Evolutionary conservation across 2,329 filamentous ascomycete genomes (phyloP), one percentile per base, ranked within the genome.

Genomic region (Leptographium flavum): DNA sequence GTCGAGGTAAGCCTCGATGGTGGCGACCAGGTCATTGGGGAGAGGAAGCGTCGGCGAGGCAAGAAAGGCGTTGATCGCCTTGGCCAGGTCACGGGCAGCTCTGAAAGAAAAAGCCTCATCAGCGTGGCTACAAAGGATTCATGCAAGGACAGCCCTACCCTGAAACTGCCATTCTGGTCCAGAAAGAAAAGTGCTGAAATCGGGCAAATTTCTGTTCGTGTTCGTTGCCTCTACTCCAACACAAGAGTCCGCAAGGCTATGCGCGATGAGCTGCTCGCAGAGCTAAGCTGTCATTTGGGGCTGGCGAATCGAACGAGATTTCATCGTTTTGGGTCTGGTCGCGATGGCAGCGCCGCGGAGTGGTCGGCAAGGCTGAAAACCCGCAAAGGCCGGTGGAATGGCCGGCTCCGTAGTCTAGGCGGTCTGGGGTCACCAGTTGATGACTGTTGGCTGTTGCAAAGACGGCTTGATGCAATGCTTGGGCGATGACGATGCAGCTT

Each of bases 1-100:
- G 39, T 79, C 73, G 42, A 86, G 68, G 61, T 86, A 90, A 48
- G 66, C 66, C 45, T 79, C 70, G 50, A 88, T 78, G 43, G 75
- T 66, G 35, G 70, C 63, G 52, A 70, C 60, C 43, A 87, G 65
- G 47, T 81, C 75, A 52, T 81, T 70, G 39, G 84, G 80, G 1
- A 88, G 71, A 9, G 83, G 82, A 19, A 77, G 60, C 27, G 56
- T 62, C 17, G 73, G 70, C 2, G 60, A 56, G n/a, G 69, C 61
- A 39, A 74, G 54, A 57, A 68, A 74, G 56, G 61, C 58, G 45
- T 64, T 63, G 57, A 81, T 68, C 45, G 73, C 70, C 62, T 74
- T 80, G 52, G 65, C 63, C 39, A 81, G 66, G 54, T 81, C 76
- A 57, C 76, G 80, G 39, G 74, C 63, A n/a, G 73, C 70, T 50